phyloP scores from a whole-genome alignment of 257 asterid species.

The Prunella vulgaris region DNA sequence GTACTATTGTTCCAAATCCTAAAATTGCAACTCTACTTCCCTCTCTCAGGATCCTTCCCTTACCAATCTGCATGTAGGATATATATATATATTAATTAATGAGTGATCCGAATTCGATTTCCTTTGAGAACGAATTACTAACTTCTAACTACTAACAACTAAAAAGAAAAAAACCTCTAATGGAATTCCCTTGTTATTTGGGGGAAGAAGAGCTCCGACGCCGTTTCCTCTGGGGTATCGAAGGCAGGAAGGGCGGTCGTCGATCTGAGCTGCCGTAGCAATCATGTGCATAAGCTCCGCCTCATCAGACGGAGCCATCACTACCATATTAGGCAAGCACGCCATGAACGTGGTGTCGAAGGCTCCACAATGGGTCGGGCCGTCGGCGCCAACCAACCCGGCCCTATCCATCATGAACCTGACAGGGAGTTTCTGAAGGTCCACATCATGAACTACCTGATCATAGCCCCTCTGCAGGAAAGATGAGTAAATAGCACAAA shows the following conservation, averaged over 20 bases:
- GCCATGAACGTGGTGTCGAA: conserved; percentile 71
- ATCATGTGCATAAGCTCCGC: conserved; percentile 70
- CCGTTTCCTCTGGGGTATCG: conserved; percentile 77
- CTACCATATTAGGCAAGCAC: conserved; percentile 70
- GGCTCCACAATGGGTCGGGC: conserved; percentile 72
- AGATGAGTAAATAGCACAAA: conserved; percentile 61
- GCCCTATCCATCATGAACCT: conserved; percentile 71
- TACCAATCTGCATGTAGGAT: conserved; percentile 32
- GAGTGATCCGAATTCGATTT: too few species aligned
- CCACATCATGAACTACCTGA: conserved; percentile 79
- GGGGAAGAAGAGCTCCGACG: conserved; percentile 45
- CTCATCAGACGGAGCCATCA: conserved; percentile 80
- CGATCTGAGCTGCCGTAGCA: conserved; percentile 58
- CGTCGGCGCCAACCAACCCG: conserved; percentile 73
- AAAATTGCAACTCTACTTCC: conserved; percentile 36
- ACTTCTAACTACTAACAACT: too few species aligned
- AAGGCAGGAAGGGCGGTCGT: conserved; percentile 64
- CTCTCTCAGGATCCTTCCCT: conserved; percentile 35
- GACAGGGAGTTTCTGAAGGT: conserved; percentile 63
- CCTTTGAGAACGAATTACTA: too few species aligned
- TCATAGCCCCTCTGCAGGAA: conserved; percentile 71
- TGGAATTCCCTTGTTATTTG: conserved; percentile 51
- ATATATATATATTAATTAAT: too few species aligned
- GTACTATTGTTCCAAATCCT: conserved; percentile 42
- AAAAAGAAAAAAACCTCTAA: conserved; percentile 33